These are phyloP conservation scores for Brassica nigra DNA, from an alignment of 345 rosid genomes.

Conservation along the genomic window DNA sequence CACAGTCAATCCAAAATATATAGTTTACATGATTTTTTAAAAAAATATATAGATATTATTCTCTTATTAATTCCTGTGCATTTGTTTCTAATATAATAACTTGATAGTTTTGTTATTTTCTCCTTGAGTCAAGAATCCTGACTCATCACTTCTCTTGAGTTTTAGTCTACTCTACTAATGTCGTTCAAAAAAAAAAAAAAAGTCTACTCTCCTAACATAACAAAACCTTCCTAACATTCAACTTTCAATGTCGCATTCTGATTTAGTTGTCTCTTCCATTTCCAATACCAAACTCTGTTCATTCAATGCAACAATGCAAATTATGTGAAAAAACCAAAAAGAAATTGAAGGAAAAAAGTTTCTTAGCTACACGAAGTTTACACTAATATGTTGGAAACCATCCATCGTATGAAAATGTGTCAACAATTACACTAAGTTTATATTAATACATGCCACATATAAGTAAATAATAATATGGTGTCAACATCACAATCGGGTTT, in stretches of 20 bases:
- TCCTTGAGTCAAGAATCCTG: not conserved
- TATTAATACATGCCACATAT: no score
- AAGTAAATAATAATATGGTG: no score
- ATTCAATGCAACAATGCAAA: conserved; percentile 29
- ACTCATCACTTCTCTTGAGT: not conserved
- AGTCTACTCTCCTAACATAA: not conserved
- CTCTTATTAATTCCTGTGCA: conserved; percentile 1
- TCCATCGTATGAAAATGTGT: no score
- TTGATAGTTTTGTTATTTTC: not conserved
- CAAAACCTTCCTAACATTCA: conserved; percentile 21
- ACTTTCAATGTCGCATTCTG: conserved; percentile 9
- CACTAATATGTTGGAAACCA: no score
- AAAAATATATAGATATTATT: not conserved
- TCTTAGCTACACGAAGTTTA: no score
- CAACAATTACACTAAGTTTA: no score
- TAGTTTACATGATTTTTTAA: conserved; percentile 10
- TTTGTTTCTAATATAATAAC: not conserved
- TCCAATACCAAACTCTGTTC: conserved; percentile 29
- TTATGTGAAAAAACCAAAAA: conserved; percentile 22
- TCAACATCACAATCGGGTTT: no score
- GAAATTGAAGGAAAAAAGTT: no score
- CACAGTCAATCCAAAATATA: conserved; percentile 35
- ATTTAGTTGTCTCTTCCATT: conserved; percentile 13
- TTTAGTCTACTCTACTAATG: not conserved
- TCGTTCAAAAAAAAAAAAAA: no score